Evolutionary conservation across 1,284 basidiomycete genomes (phyloP), one percentile per base, ranked within the genome.

Genomic region (Ganoderma lucidum): DNA sequence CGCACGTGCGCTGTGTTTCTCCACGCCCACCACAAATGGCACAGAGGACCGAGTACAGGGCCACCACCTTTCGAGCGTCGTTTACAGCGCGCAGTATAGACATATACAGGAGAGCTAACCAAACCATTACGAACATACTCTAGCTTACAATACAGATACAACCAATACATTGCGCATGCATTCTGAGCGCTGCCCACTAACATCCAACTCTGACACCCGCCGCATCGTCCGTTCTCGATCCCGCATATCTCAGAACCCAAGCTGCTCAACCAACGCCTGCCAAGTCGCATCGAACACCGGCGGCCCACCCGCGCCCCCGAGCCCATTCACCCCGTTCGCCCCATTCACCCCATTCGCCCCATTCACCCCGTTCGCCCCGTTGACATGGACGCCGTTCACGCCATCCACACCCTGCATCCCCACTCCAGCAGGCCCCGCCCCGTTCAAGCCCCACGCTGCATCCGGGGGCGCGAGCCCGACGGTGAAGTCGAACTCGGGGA

Each of bases 241-340:
- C 2, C 37, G 15, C 4, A 41, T 0, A 41, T 23, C 39, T 74
- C 68, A 88, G 75, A 90, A 91, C 1, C 90, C 90, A 63, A 92
- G 81, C 74, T 92, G 90, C 76, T 90, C 88, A 56, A 90, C 87
- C 66, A 92, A 90, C 70, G 83, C 86, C 76, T 88, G 86, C 90
- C 90, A 92, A 0, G 87, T 85, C 35, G 88, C 80, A 74, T 92
- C 89, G 67, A 90, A 73, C 62, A 84, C 79, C 44, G 70, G 60
- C 17, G 74, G 65, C 59, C 73, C 69, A 59, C 70, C 69, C 56
- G n/a, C 55, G 6, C 55, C 37, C 19, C 37, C 37, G 0, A 39
- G 23, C 37, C 39, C 39, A 12, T 61, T 28, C n/a, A 15, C 37
- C 56, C 56, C 56, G 19, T 39, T 39, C 12, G 35, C 6, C 12